Evolutionary conservation across 768 basidiomycete species (phyloP).

Genomic region (Boletales sp.): DNA sequence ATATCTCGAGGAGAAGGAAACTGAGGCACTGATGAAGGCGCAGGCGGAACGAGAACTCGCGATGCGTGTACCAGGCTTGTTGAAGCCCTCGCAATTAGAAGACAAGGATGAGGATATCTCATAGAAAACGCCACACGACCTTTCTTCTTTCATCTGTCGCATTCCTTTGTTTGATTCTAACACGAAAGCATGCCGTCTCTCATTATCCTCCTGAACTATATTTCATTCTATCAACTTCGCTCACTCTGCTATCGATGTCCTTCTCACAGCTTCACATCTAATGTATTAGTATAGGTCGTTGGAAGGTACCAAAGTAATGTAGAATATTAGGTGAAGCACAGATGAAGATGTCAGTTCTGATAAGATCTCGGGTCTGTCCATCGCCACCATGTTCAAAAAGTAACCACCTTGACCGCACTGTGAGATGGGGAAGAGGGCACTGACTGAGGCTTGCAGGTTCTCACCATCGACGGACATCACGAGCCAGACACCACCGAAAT

Average conservation of each 20-base stretch:
- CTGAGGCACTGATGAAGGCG: conserved; percentile 71
- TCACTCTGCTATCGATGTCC: conserved; percentile 30
- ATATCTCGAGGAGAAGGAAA: conserved; percentile 92
- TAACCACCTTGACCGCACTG: conserved; percentile 24
- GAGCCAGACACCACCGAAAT: conserved; percentile 87
- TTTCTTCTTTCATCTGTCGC: conserved; percentile 17
- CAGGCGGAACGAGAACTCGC: conserved; percentile 85
- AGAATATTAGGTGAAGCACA: conserved; percentile 19
- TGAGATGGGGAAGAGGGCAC: background rate
- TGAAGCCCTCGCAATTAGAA: conserved; percentile 92
- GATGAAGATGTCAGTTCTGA: conserved; percentile 3
- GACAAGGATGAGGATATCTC: conserved; percentile 85
- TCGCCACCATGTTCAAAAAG: conserved; percentile 73
- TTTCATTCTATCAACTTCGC: conserved; percentile 20
- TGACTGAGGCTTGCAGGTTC: conserved; percentile 46
- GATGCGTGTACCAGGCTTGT: conserved; percentile 95
- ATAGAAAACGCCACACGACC: conserved; percentile 27
- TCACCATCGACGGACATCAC: conserved; percentile 76
- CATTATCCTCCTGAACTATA: conserved; percentile 25
- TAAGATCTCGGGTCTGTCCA: conserved; percentile 10
- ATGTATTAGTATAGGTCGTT: conserved; percentile 34
- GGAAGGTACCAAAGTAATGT: conserved; percentile 30
- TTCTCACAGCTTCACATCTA: conserved; percentile 30
- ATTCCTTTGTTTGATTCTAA: conserved; percentile 28
- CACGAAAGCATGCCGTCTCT: conserved; percentile 21